Evolutionary conservation across 2,329 filamentous ascomycete species (phyloP), one percentile per base, ranked within the genome.

Genomic region (Ilyonectria sp.): DNA sequence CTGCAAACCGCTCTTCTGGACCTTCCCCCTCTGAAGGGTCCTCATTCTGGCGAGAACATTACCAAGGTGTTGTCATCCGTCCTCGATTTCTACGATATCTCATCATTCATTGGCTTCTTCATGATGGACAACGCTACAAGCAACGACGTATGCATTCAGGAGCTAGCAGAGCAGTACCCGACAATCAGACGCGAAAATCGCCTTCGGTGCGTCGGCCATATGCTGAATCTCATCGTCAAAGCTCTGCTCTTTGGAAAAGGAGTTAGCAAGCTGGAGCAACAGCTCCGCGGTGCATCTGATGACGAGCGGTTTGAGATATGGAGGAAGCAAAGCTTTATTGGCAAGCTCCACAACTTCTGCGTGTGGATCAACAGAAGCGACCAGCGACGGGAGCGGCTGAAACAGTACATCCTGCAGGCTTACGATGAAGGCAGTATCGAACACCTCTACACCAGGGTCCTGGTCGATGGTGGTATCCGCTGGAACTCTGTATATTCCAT

Each of bases 261-360:
- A 1, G 43, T 46, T 46, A 46, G 17, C 19, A 46, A 46, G 43
- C 6, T 46, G 43, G 43, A 46, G 1, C 43, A 46, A 46, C n/a
- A 7, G 43, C 43, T 46, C 1, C 8, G 43, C 1, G 43, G 43
- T 6, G 43, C 43, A 11, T 21, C 19, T 2, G 19, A 19, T 46
- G 19, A 46, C n/a, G 43, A 46, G 43, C 43, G 43, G 43, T 46
- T 46, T 46, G 17, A 46, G 19, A 46, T 46, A 46, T 46, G 43
- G 43, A 21, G 43, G n/a, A 46, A 46, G 43, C 43, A 26, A 1
- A 26, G 26, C 26, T 26, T 6, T 6, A 26, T 26, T 5, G 26
- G 26, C 4, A 26, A 26, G 43, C 43, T 46, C 43, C 43, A 21
- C 2, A 46, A 46, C 43, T 46, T 46, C 43, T 46, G 43, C 6